A percentile compares a stretch with the other conserved stretches of the same genome.
These are phyloP conservation scores for Lasiosphaeriaceae sp. DNA, from an alignment of 495 filamentous ascomycete genomes.

Conservation along the genomic window DNA sequence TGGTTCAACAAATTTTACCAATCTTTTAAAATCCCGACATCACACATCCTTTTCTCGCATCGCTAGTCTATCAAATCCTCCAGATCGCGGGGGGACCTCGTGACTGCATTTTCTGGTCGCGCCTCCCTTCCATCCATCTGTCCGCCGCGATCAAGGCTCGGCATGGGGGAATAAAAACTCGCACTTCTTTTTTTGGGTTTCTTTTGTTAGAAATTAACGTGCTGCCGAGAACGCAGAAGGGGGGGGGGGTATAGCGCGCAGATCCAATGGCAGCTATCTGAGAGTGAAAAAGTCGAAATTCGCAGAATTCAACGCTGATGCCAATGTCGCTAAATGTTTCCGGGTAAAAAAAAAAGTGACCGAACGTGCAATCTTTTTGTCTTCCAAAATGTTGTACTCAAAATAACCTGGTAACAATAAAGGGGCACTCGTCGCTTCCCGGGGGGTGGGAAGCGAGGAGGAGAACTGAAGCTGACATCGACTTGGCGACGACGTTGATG, in stretches of 20 bases:
- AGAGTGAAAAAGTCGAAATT: slow-evolving; percentile 18
- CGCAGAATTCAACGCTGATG: slow-evolving; percentile 37
- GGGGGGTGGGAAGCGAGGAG: slow-evolving; percentile 10
- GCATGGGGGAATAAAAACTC: slow-evolving; percentile 1
- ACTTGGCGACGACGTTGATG: slow-evolving; percentile 4
- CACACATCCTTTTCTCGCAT: slow-evolving; percentile 2
- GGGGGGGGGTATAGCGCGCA: slow-evolving; percentile 18
- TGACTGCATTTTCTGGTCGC: slow-evolving; percentile 14
- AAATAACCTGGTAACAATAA: slow-evolving; percentile 31
- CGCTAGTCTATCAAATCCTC: not conserved
- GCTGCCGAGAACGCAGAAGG: slow-evolving; percentile 17
- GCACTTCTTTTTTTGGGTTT: slow-evolving; percentile 18
- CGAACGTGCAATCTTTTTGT: slow-evolving; percentile 37
- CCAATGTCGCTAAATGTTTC: slow-evolving; percentile 36
- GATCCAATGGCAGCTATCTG: slow-evolving; percentile 18
- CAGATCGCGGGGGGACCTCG: not conserved
- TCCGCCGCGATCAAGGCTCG: not conserved
- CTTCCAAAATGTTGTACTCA: slow-evolving; percentile 32
- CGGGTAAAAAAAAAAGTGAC: slow-evolving; percentile 31
- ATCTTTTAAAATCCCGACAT: slow-evolving; percentile 16
- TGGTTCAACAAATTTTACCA: slow-evolving; percentile 16
- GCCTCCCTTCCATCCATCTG: slow-evolving; percentile 1
- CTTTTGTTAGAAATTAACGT: slow-evolving; percentile 24
- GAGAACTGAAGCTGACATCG: slow-evolving; percentile 15
- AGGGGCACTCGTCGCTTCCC: slow-evolving; percentile 10